Conservation (phyloP, 164 flowering plant species). For the Houttuynia cordata region DNA sequence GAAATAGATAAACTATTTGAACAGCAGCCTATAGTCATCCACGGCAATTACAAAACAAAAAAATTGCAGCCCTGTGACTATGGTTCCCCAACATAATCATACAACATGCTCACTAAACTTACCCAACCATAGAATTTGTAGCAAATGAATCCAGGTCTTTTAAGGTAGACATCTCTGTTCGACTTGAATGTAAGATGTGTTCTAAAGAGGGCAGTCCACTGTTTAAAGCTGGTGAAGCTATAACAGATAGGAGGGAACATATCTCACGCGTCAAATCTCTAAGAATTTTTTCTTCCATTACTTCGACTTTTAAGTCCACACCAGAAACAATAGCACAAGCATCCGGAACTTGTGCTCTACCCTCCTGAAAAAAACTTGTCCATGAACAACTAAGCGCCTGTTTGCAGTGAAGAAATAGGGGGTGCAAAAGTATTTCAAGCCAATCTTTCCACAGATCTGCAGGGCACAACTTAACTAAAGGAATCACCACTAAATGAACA, state of each 20-base stretch:
- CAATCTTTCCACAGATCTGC: slow-evolving; percentile 64
- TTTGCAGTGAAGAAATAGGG: slow-evolving; percentile 51
- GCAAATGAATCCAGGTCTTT: slow-evolving; percentile 58
- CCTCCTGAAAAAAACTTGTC: slow-evolving; percentile 72
- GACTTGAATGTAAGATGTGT: slow-evolving; percentile 49
- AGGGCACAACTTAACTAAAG: slow-evolving; percentile 70
- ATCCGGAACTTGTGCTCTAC: slow-evolving; percentile 92
- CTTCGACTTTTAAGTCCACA: slow-evolving; percentile 77
- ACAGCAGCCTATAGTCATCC: too few species aligned
- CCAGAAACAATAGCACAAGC: slow-evolving; percentile 31
- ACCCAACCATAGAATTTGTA: slow-evolving; percentile 69
- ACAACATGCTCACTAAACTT: slow-evolving; percentile 15
- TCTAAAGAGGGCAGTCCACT: slow-evolving; percentile 63
- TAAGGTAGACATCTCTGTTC: slow-evolving; percentile 39
- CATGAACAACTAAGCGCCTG: slow-evolving; percentile 75
- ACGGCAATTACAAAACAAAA: too few species aligned
- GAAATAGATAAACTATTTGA: background rate
- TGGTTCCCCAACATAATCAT: background rate
- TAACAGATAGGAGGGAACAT: slow-evolving; percentile 53
- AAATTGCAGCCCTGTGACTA: too few species aligned
- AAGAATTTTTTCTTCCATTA: slow-evolving; percentile 92
- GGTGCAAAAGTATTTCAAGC: slow-evolving; percentile 68
- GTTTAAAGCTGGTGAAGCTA: slow-evolving; percentile 73
- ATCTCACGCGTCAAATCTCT: slow-evolving; percentile 82
- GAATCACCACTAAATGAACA: slow-evolving; percentile 57